Evolutionary conservation across 257 asterid species (phyloP).

Genomic region (Jacaranda copaia): DNA sequence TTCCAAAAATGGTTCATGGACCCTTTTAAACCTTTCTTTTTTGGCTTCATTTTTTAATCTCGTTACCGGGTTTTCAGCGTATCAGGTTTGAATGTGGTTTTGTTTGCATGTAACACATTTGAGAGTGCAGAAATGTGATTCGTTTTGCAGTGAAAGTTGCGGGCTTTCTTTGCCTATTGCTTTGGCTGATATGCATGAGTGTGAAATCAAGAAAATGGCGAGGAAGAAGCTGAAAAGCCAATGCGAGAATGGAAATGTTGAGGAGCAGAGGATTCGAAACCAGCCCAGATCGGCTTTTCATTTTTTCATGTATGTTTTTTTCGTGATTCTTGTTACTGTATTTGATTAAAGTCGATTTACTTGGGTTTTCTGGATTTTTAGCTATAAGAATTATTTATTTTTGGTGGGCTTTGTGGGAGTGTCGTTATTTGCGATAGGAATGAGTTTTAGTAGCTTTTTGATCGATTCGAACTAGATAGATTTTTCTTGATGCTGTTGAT

Average conservation of each 20-base stretch:
- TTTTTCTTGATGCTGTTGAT: not conserved
- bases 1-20: constrained; percentile 55
- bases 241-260: not conserved
- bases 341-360: not conserved
- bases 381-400: not conserved
- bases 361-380: not conserved
- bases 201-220: constrained; percentile 35
- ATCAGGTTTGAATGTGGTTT: not conserved
- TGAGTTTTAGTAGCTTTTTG: not conserved
- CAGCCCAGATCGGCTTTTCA: constrained; percentile 69
- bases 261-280: constrained; percentile 32
- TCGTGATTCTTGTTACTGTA: not conserved
- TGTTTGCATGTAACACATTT: not conserved
- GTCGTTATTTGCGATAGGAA: not conserved
- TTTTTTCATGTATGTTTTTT: constrained; percentile 41
- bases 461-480: not conserved
- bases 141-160: constrained; percentile 56
- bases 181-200: constrained; percentile 62
- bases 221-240: constrained; percentile 40
- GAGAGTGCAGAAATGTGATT: not conserved
- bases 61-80: not conserved
- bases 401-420: constrained; percentile 18
- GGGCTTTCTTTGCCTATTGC: constrained; percentile 57
- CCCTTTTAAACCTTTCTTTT: not conserved
- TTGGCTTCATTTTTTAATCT: not conserved